Conservation (phyloP, 805 yeast species). For the Teunomyces stri region DNA sequence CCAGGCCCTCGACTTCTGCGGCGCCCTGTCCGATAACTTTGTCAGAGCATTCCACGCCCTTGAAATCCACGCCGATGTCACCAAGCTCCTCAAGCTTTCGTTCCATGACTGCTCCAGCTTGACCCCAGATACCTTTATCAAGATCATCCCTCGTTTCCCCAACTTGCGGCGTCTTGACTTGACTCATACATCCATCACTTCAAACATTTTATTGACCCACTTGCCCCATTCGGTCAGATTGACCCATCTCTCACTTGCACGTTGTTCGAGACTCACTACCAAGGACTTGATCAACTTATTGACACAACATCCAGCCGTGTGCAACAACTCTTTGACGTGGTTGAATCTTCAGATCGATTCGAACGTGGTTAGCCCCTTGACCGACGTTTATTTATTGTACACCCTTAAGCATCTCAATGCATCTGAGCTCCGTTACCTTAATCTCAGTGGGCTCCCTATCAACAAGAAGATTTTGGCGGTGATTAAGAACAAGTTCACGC, state of each 20-base stretch:
- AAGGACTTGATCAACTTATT: constrained; percentile 69
- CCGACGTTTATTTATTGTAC: constrained; percentile 46
- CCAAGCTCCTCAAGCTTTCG: constrained; percentile 48
- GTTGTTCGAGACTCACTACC: constrained; percentile 63
- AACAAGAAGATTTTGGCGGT: constrained; percentile 35
- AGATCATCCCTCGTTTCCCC: constrained; percentile 55
- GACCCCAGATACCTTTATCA: constrained; percentile 52
- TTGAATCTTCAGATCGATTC: constrained; percentile 62
- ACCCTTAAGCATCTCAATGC: constrained; percentile 46
- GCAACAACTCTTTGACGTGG: constrained; percentile 54
- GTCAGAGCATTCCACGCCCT: constrained; percentile 54
- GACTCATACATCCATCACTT: constrained; percentile 75
- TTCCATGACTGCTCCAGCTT: constrained; percentile 88
- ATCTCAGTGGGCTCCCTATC: constrained; percentile 66
- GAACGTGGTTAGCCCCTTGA: constrained; percentile 59
- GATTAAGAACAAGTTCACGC: constrained; percentile 38
- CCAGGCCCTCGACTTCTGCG: constrained; percentile 82
- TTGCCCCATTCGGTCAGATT: constrained; percentile 58
- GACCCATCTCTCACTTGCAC: constrained; percentile 65
- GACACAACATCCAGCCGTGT: constrained; percentile 65
- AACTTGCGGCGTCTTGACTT: constrained; percentile 69
- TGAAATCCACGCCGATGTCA: constrained; percentile 19
- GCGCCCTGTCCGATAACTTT: constrained; percentile 68
- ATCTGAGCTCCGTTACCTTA: constrained; percentile 47
- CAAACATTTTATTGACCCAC: constrained; percentile 49